These are phyloP conservation scores for Allium fistulosum DNA, from an alignment of 106 monocot genomes.

Conservation along the genomic window DNA sequence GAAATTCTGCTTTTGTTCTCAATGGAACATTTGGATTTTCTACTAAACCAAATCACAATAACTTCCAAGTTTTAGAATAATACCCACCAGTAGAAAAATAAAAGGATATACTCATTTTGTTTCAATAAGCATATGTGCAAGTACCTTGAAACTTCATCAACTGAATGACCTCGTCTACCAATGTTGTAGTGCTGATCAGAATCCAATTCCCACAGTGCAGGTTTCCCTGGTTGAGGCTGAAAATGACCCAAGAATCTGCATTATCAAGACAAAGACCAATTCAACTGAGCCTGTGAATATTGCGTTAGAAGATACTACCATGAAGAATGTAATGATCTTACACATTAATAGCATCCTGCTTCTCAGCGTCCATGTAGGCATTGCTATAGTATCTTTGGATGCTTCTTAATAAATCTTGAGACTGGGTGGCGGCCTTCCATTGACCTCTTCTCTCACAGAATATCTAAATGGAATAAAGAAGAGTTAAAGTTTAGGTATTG, in stretches of 20 bases:
- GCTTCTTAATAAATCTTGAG: constrained; percentile 81
- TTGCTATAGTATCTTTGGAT: constrained; percentile 89
- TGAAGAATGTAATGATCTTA: constrained; percentile 25
- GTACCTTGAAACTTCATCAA: constrained; percentile 54
- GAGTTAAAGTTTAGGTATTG: too few species aligned
- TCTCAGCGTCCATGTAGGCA: constrained; percentile 82
- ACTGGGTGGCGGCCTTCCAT: constrained; percentile 86
- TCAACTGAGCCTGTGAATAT: too few species aligned
- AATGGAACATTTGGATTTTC: too few species aligned
- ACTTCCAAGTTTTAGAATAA: too few species aligned
- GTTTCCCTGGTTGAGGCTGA: constrained; percentile 74
- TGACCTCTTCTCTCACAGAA: constrained; percentile 94
- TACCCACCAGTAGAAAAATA: too few species aligned
- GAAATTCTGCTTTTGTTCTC: too few species aligned
- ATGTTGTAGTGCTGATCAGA: constrained; percentile 77
- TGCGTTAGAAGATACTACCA: too few species aligned
- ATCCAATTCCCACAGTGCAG: constrained; percentile 78
- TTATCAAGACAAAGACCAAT: background rate
- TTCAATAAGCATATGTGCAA: background rate
- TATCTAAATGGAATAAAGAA: constrained; percentile 34
- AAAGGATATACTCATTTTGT: too few species aligned
- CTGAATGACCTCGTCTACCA: constrained; percentile 37
- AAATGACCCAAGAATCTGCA: constrained; percentile 91
- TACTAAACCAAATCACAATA: too few species aligned
- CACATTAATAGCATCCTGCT: constrained; percentile 97